Base-by-base conservation (phyloP, 2,329 filamentous ascomycete genomes). In the Trichoderma koningii region DNA sequence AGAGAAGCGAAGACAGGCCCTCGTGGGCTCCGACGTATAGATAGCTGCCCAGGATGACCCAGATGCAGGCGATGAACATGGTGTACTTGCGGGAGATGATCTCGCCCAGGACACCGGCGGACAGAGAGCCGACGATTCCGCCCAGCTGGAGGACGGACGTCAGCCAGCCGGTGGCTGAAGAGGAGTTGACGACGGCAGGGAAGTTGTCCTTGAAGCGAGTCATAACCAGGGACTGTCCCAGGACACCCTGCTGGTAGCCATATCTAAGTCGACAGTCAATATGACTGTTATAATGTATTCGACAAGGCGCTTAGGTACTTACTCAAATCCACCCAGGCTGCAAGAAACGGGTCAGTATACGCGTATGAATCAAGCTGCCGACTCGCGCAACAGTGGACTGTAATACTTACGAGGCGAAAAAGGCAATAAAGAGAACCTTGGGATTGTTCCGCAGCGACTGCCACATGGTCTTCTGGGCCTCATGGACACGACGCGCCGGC, bases 101-200 rank as follows among this genome's bases (percentile, higher is more conserved):
- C 72, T 93, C 90, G 26, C 89, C 89, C n/a, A 92, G 74, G 71
- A 89, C 89, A 1, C 89, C 88, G 4, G 86, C 89, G 44, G 89
- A 80, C 3, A 93, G 76, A 0, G 88, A 85, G 41, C 90, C 90
- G 15, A 91, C 73, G 89, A 89, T 93, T 45, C 89, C 90, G 56
- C 90, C 90, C 1, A 93, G 83, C 73, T 92, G 89, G 23, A 93
- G 84, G 68, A 92, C 91, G 1, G 89, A 81, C 1, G 84, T 86
- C 4, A 87, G 73, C 84, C 84, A 87, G 17, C 84, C 85, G 70
- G 86, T 81, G 0, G 80, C 80, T 26, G 77, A 77, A 17, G 80
- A 78, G 0, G 80, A 82, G 7, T 75, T 66, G 44, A 81, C 77
- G 9, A 84, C 77, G 0, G 76, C 74, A 0, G 82, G 82, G 69